A percentile compares a stretch with the other conserved stretches of the same genome.
Evolutionary conservation across 2,329 filamentous ascomycete species (phyloP).

Genomic region (Blastomyces parvus): DNA sequence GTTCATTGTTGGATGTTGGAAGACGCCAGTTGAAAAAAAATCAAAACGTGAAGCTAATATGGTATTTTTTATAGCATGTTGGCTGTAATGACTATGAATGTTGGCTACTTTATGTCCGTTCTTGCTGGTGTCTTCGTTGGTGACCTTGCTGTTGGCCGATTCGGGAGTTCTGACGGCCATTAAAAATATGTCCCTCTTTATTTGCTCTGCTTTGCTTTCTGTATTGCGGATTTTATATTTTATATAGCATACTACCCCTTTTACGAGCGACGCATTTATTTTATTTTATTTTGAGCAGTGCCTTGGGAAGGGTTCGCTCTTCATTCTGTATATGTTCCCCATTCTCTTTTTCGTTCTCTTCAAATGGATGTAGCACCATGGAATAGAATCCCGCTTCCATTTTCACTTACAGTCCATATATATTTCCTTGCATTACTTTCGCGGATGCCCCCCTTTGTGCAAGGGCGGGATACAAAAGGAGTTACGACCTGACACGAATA

Average conservation of each 20-base stretch:
- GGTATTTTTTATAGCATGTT: constrained; percentile 53
- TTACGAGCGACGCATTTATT: not conserved
- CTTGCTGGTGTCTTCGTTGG: constrained; percentile 74
- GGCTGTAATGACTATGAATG: constrained; percentile 81
- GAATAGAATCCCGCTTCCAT: not conserved
- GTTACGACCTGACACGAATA: not conserved
- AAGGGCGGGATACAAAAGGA: not conserved
- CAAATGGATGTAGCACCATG: not conserved
- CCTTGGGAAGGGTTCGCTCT: not conserved
- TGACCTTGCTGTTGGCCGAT: constrained; percentile 70
- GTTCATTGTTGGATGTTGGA: not conserved
- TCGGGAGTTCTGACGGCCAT: constrained; percentile 45
- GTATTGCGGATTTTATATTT: not conserved
- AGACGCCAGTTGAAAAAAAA: not conserved
- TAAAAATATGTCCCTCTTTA: constrained; percentile 17
- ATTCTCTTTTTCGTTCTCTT: not conserved
- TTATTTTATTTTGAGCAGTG: not conserved
- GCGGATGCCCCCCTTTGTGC: not conserved
- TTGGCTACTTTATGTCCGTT: constrained; percentile 76
- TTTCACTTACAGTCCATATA: not conserved
- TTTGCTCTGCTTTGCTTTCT: not conserved
- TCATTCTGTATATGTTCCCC: not conserved
- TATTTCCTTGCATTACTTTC: not conserved
- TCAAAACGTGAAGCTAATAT: not conserved
- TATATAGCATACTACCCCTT: not conserved